A percentile compares a stretch with the other conserved stretches of the same genome.
Evolutionary conservation across 192 early-diverging fungal species (phyloP).

Genomic region (Podila horticola): DNA sequence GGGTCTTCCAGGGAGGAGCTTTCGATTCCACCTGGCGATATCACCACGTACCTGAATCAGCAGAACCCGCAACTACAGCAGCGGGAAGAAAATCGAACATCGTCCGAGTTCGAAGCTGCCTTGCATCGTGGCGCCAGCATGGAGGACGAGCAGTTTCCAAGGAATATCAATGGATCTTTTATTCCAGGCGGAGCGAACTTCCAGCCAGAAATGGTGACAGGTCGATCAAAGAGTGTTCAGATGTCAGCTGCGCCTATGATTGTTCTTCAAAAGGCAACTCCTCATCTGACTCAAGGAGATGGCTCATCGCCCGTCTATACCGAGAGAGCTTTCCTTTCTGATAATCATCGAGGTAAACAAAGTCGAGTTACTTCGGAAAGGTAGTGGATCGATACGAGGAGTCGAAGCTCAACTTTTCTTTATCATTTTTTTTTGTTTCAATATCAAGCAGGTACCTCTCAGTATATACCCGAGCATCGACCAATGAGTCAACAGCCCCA

Average conservation of each 20-base stretch:
- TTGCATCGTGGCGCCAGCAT: not conserved
- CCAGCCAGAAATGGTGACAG: no score
- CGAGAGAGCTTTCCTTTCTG: slow-evolving; percentile 3
- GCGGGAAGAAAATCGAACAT: not conserved
- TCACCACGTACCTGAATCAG: not conserved
- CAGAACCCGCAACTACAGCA: not conserved
- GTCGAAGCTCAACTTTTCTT: not conserved
- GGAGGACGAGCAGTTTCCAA: not conserved
- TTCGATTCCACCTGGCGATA: not conserved
- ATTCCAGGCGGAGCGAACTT: no score
- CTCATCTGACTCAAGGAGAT: not conserved
- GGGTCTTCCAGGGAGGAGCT: slow-evolving; percentile 1
- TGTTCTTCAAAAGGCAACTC: not conserved
- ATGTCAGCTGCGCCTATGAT: not conserved
- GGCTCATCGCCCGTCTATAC: not conserved
- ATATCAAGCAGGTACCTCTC: not conserved
- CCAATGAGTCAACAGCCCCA: not conserved
- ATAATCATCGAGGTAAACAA: not conserved
- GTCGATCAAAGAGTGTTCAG: no score
- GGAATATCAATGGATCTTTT: not conserved
- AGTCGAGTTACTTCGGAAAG: no score
- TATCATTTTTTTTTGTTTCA: not conserved
- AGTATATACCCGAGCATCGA: not conserved
- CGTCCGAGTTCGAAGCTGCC: not conserved
- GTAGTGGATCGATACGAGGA: not conserved